Evolutionary conservation across 2,329 filamentous ascomycete species (phyloP).

Genomic region (Fusarium humuli): DNA sequence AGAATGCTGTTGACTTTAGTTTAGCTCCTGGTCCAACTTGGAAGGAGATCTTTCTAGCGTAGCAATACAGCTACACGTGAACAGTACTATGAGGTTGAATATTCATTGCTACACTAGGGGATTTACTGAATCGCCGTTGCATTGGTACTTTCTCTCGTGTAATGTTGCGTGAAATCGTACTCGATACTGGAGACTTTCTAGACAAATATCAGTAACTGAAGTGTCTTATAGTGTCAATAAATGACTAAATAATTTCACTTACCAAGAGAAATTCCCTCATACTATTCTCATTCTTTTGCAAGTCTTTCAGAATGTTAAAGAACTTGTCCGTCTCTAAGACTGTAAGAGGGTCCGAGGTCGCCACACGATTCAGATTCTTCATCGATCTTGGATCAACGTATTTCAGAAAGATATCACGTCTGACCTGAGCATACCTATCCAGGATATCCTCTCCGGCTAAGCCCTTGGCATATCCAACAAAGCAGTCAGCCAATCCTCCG

Average conservation of each 20-base stretch:
- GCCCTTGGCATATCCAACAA: not conserved
- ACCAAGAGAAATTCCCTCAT: conserved; percentile 1
- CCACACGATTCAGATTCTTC: conserved; percentile 10
- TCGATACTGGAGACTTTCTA: conserved; percentile 7
- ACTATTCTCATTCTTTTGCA: accelerated
- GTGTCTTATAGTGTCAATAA: not conserved
- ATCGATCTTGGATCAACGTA: conserved; percentile 10
- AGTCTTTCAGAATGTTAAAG: not conserved
- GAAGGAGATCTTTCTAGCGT: not conserved
- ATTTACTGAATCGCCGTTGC: not conserved
- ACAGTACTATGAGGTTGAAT: accelerated
- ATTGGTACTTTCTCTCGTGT: not conserved
- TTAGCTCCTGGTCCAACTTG: not conserved
- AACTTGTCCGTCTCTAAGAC: conserved; percentile 8
- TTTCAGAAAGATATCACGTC: conserved; percentile 2
- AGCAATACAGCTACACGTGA: not conserved
- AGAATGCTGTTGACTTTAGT: not conserved
- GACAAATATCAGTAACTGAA: accelerated
- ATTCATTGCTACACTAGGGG: not conserved
- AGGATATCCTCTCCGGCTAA: not conserved
- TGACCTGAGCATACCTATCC: not conserved
- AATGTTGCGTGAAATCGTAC: not conserved
- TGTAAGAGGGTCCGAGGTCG: not conserved
- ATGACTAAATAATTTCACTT: not conserved
- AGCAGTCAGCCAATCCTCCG: not conserved